phyloP scores from a whole-genome alignment of 2,329 filamentous ascomycete species.

The Grosmannia clavigera region DNA sequence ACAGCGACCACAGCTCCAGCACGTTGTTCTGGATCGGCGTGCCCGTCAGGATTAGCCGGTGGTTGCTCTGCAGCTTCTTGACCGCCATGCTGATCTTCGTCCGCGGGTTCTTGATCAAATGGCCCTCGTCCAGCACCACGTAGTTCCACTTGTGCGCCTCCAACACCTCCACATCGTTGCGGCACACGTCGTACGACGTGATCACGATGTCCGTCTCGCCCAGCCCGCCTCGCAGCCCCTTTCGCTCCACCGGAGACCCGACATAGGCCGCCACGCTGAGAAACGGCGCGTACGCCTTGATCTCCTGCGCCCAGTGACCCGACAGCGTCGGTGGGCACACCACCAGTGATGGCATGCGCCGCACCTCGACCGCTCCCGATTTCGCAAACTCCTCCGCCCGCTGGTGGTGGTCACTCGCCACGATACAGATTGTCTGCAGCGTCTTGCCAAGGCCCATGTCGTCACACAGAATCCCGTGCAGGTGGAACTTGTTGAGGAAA shows the following conservation, averaged over 20 bases:
- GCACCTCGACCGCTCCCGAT: constrained; percentile 64
- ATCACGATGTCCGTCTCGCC: constrained; percentile 81
- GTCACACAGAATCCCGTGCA: constrained; percentile 96
- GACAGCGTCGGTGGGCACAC: constrained; percentile 93
- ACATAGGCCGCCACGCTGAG: constrained; percentile 82
- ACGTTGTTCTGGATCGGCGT: constrained; percentile 98
- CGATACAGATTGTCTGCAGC: constrained; percentile 91
- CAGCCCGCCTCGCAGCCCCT: constrained; percentile 55
- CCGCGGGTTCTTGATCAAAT: constrained; percentile 97
- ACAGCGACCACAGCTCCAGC: constrained; percentile 90
- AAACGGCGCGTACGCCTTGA: constrained; percentile 92
- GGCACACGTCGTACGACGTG: constrained; percentile 95
- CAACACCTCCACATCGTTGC: constrained; percentile 84
- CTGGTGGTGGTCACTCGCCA: constrained; percentile 92
- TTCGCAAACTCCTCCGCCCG: constrained; percentile 81
- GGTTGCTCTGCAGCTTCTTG: constrained; percentile 80
- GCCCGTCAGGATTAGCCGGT: constrained; percentile 88
- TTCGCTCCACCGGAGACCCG: constrained; percentile 71
- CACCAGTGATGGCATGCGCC: constrained; percentile 78
- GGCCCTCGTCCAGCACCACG: constrained; percentile 90
- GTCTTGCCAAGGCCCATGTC: constrained; percentile 99
- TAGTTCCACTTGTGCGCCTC: constrained; percentile 85
- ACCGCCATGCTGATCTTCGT: constrained; percentile 92
- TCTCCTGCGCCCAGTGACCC: constrained; percentile 97
- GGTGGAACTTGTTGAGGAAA: constrained; percentile 94